Conservation (phyloP, 192 early-diverging fungal genomes). For the Bifiguratus adelaidae region DNA sequence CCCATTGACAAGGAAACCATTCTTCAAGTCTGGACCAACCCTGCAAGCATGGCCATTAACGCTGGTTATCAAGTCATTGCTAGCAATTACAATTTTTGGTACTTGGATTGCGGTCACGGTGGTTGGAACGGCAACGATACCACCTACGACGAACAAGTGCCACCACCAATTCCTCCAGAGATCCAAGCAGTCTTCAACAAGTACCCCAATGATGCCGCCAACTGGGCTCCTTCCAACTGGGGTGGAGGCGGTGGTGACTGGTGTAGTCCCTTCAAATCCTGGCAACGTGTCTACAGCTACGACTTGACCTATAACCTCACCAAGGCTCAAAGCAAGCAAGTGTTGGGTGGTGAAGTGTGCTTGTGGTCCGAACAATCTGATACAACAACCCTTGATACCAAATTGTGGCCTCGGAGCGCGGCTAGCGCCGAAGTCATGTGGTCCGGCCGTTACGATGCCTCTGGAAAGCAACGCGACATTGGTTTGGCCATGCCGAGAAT, state of each 20-base stretch:
- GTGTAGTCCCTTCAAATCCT: constrained; percentile 66
- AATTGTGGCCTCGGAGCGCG: constrained; percentile 63
- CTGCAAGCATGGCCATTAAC: constrained; percentile 42
- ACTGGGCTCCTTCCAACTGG: constrained; percentile 22
- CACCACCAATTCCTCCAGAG: constrained; percentile 9
- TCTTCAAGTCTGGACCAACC: constrained; percentile 64
- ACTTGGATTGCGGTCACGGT: constrained; percentile 72
- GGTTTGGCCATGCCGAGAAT: constrained; percentile 52
- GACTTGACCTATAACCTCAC: constrained; percentile 45
- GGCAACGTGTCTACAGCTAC: constrained; percentile 68
- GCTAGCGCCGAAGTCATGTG: constrained; percentile 53
- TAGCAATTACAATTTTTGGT: constrained; percentile 53
- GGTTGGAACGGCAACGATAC: constrained; percentile 59
- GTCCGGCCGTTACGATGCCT: constrained; percentile 25
- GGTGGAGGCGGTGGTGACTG: constrained; percentile 45
- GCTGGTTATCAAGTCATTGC: constrained; percentile 56
- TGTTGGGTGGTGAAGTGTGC: constrained; percentile 64
- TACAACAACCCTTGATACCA: constrained; percentile 44
- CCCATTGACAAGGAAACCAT: constrained; percentile 42
- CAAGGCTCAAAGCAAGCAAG: constrained; percentile 32
- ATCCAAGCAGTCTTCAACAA: constrained; percentile 18
- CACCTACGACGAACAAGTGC: constrained; percentile 26
- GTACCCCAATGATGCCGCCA: constrained; percentile 5
- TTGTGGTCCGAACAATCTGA: constrained; percentile 71
- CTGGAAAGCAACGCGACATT: constrained; percentile 35